Evolutionary conservation across 441 rosid species (phyloP), one percentile per base, ranked within the genome.

Genomic region (Theobroma grandiflorum): DNA sequence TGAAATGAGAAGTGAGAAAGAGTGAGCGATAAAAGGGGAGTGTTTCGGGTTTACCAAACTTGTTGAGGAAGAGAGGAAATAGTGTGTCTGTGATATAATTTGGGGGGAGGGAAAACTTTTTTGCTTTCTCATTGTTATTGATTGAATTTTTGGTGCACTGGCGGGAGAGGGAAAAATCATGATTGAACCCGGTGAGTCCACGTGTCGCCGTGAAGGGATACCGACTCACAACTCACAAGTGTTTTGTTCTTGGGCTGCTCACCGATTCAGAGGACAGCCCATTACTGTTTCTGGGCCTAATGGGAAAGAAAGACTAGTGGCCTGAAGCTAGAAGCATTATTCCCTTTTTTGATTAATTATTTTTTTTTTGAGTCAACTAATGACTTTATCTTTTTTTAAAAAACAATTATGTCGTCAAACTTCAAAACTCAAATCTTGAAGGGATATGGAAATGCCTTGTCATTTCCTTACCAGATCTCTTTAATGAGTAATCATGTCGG

Each of bases 141-240:
- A 9, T 82, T 82, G 57, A 74, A 81, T 84, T 86, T 82, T 76
- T 64, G 76, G 64, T 38, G 78, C 81, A 57, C 50, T 49, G 87
- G 92, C 92, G 91, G 92, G 94, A 88, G 83, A 68, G 31, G 79
- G 75, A 81, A 82, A 84, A 3, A 62, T 73, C 59, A 2, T 22
- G 70, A 47, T 45, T 37, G 57, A 59, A 57, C 45, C 52, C 33
- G 68, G 1, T 18, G 65, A 14, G 40, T 69, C 80, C 86, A 83
- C 79, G 83, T 82, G 74, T 1, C 6, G 2, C 5, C 0, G 3
- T 4, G 12, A 8, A 2, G 8, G 18, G 0, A 1, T 18, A 0
- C 2, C 2, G 2, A 1, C 2, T 76, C 16, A 57, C n/a, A n/a
- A 1, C 2, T 76, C 16, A 45, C 64, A 67, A 75, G 75, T 74